A percentile compares a stretch with the other conserved stretches of the same genome.
Evolutionary conservation across 192 early-diverging fungal genomes (phyloP).

Genomic region (Geranomyces variabilis): DNA sequence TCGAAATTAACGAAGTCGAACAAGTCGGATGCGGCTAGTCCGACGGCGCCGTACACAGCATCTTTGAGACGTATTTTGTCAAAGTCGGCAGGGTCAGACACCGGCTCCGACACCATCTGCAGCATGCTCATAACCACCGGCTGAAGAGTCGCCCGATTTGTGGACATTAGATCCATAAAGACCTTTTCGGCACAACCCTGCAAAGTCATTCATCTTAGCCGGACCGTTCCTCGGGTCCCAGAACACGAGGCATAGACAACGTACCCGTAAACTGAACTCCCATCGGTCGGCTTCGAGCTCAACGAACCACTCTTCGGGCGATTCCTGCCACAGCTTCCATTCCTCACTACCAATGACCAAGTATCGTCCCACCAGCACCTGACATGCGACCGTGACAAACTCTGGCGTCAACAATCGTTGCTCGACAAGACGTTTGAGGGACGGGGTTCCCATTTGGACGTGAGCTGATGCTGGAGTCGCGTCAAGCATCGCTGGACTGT

Average conservation of each 20-base stretch:
- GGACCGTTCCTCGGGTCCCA: background rate
- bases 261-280: conserved; percentile 75
- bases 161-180: conserved; percentile 76
- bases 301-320: conserved; percentile 81
- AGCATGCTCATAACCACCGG: conserved; percentile 69
- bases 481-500: conserved; percentile 9
- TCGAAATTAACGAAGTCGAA: conserved; percentile 84
- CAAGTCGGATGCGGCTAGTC: conserved; percentile 78
- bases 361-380: conserved; percentile 75
- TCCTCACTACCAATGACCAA: conserved; percentile 72
- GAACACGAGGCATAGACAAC: conserved; percentile 18
- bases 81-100: conserved; percentile 42
- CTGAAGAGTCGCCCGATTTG: conserved; percentile 60
- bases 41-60: conserved; percentile 77
- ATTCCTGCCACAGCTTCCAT: conserved; percentile 77
- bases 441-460: conserved; percentile 51
- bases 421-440: conserved; percentile 61
- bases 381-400: conserved; percentile 67
- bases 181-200: conserved; percentile 83
- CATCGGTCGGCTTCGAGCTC: conserved; percentile 85
- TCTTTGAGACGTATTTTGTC: conserved; percentile 70
- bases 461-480: conserved; percentile 4
- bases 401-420: conserved; percentile 68
- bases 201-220: background rate
- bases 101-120: conserved; percentile 6